Conservation (phyloP, 2,329 filamentous ascomycete species). For the Aureobasidium sp. region DNA sequence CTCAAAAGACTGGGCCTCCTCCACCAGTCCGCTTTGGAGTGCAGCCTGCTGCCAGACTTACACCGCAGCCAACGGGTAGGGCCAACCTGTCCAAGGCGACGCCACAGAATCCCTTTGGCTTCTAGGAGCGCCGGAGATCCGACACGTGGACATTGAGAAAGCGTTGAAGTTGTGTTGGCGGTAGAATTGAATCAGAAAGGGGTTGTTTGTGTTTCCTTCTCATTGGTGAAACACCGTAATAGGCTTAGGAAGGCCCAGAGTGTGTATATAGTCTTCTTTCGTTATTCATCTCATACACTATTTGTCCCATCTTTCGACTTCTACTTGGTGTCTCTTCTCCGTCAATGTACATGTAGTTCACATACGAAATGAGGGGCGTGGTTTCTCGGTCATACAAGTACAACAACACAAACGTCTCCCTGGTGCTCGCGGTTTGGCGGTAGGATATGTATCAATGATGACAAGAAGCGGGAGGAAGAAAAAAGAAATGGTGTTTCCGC, state of each 20-base stretch:
- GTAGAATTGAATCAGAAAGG: background rate
- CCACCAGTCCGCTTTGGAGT: constrained; percentile 87
- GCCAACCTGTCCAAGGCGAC: constrained; percentile 90
- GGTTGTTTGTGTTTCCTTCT: background rate
- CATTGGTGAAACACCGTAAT: background rate
- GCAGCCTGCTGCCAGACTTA: constrained; percentile 62
- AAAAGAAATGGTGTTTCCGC: constrained; percentile 8
- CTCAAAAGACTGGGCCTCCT: constrained; percentile 76
- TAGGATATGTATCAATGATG: background rate
- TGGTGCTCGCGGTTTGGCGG: background rate
- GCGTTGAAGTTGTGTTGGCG: background rate
- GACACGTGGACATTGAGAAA: background rate
- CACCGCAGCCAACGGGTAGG: constrained; percentile 79
- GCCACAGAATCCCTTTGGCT: constrained; percentile 62
- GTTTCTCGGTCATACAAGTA: background rate
- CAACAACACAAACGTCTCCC: background rate
- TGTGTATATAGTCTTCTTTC: constrained; percentile 6
- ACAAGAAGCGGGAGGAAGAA: background rate
- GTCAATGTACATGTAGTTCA: background rate
- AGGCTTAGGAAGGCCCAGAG: background rate
- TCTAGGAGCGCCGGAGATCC: constrained; percentile 33
- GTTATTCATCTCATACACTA: background rate
- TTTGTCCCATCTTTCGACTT: background rate
- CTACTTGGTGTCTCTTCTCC: background rate
- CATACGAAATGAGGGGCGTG: background rate